A percentile compares a stretch with the other conserved stretches of the same genome.
These are phyloP conservation scores for Ophiostoma piceae DNA, from an alignment of 2,329 filamentous ascomycete genomes.

Conservation along the genomic window DNA sequence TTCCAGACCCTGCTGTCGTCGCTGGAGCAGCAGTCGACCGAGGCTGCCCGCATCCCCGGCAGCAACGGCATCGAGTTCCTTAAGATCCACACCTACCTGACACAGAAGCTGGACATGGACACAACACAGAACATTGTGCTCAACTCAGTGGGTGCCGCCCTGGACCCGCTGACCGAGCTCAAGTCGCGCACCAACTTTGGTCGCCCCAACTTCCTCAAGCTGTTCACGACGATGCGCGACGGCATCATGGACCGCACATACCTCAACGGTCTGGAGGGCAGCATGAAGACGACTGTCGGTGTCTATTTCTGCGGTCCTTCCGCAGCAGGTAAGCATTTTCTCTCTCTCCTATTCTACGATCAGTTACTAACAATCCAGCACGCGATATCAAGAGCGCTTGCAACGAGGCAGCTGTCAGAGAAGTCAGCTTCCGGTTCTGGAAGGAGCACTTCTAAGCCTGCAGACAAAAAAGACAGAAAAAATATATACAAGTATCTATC, in stretches of 20 bases:
- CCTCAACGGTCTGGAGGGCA: constrained; percentile 72
- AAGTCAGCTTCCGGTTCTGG: constrained; percentile 96
- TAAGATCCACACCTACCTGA: constrained; percentile 96
- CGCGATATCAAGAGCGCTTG: constrained; percentile 80
- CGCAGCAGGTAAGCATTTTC: constrained; percentile 48
- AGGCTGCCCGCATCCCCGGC: constrained; percentile 61
- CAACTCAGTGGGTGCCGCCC: constrained; percentile 81
- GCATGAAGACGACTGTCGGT: constrained; percentile 76
- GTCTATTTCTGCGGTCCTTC: constrained; percentile 98
- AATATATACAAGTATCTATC: not conserved
- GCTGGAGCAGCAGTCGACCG: constrained; percentile 77
- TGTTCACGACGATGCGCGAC: constrained; percentile 80
- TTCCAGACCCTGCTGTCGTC: constrained; percentile 91
- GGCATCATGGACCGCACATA: constrained; percentile 83
- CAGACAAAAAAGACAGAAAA: not conserved
- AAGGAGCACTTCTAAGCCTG: constrained; percentile 75
- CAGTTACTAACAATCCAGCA: constrained; percentile 50
- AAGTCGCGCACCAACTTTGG: constrained; percentile 90
- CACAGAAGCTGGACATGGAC: constrained; percentile 85
- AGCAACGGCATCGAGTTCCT: constrained; percentile 76
- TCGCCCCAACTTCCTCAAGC: constrained; percentile 75
- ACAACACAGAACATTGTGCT: constrained; percentile 95
- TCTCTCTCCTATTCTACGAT: not conserved
- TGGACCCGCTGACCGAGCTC: constrained; percentile 89
- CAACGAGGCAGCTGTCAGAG: constrained; percentile 63